Base-by-base conservation (phyloP, 2,329 filamentous ascomycete species). In the Ramichloridium luteum region DNA sequence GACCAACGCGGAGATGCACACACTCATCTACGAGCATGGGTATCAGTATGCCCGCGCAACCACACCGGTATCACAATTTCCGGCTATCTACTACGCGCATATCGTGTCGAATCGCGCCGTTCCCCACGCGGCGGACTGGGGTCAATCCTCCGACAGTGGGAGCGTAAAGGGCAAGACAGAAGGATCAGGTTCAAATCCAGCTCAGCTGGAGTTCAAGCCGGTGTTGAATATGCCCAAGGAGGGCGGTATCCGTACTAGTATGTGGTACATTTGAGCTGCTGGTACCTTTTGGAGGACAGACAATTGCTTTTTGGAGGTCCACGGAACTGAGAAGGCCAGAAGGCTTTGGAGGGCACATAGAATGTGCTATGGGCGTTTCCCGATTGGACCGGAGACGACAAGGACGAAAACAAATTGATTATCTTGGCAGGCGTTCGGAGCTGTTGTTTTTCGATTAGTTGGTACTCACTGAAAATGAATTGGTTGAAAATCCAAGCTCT, bases 41-140 rank as follows among this genome's bases (percentile, higher is more conserved):
- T 98, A 93, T 57, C 84, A 93, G 34, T 98, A 93, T 50, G 77
- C 80, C 34, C 75, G 90, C 11, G 90, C 86, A 0, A 96, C 86
- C 0, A 96, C 88, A 0, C 84, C 90, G 0, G 86, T 98, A 0
- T 94, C 86, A 0, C 59, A 90, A 0, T 81, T 71, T 43, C 90
- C 90, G 0, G 85, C 90, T 0, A 79, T 96, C 1, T 98, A 98
- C 67, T 98, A 98, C 46, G 85, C 92, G 0, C 90, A 98, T 57
- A 60, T 98, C 41, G 85, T 86, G 18, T 79, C 84, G 6, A 74
- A 75, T 36, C 81, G 90, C 30, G 84, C 82, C 13, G 75, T 76
- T 32, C 65, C 75, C 3, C 90, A 98, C 43, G 77, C 88, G 48
- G 63, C 68, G 39, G 53, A 54, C 16, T 57, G 53, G 45, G 41